Evolutionary conservation across 2,329 filamentous ascomycete species (phyloP).

Genomic region (Fusarium pseudograminearum): DNA sequence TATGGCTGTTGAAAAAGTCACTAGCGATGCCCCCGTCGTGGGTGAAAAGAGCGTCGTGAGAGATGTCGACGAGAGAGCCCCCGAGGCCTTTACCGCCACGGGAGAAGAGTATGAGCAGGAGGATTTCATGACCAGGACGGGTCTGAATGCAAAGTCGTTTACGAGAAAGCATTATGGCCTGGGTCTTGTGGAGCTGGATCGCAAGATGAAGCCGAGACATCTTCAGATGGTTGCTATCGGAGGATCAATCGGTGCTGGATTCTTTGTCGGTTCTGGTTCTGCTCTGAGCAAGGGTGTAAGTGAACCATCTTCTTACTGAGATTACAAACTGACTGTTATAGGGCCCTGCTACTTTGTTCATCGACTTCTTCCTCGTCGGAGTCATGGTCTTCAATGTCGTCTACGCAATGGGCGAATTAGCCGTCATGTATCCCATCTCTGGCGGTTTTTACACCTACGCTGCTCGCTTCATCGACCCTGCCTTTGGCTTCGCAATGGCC

Average conservation of each 20-base stretch:
- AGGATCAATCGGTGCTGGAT: constrained; percentile 71
- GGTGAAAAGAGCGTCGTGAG: constrained; percentile 21
- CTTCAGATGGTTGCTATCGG: constrained; percentile 73
- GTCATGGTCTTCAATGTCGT: constrained; percentile 71
- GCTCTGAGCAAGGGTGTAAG: constrained; percentile 61
- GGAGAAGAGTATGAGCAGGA: constrained; percentile 38
- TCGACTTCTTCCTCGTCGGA: constrained; percentile 68
- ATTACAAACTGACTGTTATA: background rate
- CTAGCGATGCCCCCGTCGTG: constrained; percentile 7
- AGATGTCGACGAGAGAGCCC: constrained; percentile 20
- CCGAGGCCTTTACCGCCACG: constrained; percentile 15
- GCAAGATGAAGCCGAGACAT: constrained; percentile 67
- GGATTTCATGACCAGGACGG: constrained; percentile 47
- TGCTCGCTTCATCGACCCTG: constrained; percentile 63
- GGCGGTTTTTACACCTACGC: constrained; percentile 65
- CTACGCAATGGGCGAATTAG: constrained; percentile 70
- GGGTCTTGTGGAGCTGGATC: constrained; percentile 54
- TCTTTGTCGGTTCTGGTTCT: constrained; percentile 70
- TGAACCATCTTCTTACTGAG: background rate
- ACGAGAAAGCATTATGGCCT: constrained; percentile 42
- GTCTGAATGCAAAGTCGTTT: constrained; percentile 42
- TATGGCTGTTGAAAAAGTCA: constrained; percentile 31
- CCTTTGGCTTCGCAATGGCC: constrained; percentile 66
- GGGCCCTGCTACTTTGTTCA: constrained; percentile 59
- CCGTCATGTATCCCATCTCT: constrained; percentile 71